Evolutionary conservation across 2,329 filamentous ascomycete genomes (phyloP).

Genomic region (Byssothecium circinans): DNA sequence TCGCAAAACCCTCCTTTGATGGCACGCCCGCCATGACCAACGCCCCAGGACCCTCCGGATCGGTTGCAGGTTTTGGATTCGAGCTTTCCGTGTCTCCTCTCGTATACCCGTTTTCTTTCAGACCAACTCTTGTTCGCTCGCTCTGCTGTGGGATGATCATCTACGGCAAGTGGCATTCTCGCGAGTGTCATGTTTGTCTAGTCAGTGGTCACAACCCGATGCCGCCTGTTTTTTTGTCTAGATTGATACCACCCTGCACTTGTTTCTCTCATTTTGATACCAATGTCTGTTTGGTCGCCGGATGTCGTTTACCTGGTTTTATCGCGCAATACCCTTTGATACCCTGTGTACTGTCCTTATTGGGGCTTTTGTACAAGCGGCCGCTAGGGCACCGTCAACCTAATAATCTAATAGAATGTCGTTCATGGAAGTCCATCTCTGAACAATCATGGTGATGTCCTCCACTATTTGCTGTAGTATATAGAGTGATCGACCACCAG

Average conservation of each 20-base stretch:
- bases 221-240: constrained; percentile 37
- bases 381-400: constrained; percentile 43
- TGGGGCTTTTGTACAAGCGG: constrained; percentile 44
- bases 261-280: constrained; percentile 45
- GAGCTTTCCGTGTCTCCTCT: constrained; percentile 34
- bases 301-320: constrained; percentile 33
- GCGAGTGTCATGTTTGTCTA: constrained; percentile 35
- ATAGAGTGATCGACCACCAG: too few relatives aligned
- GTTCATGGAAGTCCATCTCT: constrained; percentile 8
- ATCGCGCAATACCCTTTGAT: constrained; percentile 46
- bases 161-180: constrained; percentile 40
- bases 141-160: constrained; percentile 35
- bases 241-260: constrained; percentile 48
- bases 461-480: too few relatives aligned
- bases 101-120: constrained; percentile 24
- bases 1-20: constrained; percentile 44
- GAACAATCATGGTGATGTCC: not conserved
- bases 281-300: constrained; percentile 35
- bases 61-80: constrained; percentile 33
- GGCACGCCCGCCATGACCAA: constrained; percentile 37
- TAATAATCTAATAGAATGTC: constrained; percentile 45
- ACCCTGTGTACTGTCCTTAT: constrained; percentile 46
- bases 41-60: constrained; percentile 34
- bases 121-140: constrained; percentile 29
- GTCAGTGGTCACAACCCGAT: constrained; percentile 33